Conservation (phyloP, 1,139 yeast species). For the Hansenula lynferdii region DNA sequence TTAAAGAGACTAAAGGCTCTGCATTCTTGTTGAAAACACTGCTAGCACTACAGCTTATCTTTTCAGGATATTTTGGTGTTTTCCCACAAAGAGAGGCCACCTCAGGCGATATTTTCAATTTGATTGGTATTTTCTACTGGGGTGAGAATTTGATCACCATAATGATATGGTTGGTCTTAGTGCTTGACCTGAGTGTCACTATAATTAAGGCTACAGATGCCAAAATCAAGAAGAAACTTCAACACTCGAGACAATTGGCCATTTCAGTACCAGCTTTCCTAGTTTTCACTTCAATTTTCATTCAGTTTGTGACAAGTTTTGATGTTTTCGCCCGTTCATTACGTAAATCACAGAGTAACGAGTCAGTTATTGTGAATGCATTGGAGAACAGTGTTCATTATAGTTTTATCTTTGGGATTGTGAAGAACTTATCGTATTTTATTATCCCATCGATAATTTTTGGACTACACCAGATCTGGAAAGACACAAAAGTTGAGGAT, state of each 20-base stretch:
- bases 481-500: neutral
- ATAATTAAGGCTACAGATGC: neutral
- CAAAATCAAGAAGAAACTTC: neutral
- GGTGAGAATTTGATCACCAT: neutral
- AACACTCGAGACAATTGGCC: conserved; percentile 1
- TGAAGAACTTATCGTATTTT: neutral
- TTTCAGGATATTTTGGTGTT: neutral
- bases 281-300: neutral
- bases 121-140: neutral
- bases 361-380: neutral
- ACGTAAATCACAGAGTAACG: conserved; percentile 1
- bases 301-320: conserved; percentile 2
- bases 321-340: conserved; percentile 1
- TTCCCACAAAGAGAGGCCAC: neutral
- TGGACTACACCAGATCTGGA: neutral
- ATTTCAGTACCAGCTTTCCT: neutral
- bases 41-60: neutral
- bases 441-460: neutral
- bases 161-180: neutral
- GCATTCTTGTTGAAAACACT: neutral
- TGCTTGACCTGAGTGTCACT: neutral
- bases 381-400: conserved; percentile 1
- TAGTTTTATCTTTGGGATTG: conserved; percentile 1
- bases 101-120: neutral
- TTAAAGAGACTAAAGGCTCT: neutral